Conservation (phyloP, 108 stramenopile species). For the Craspedostauros australis region DNA sequence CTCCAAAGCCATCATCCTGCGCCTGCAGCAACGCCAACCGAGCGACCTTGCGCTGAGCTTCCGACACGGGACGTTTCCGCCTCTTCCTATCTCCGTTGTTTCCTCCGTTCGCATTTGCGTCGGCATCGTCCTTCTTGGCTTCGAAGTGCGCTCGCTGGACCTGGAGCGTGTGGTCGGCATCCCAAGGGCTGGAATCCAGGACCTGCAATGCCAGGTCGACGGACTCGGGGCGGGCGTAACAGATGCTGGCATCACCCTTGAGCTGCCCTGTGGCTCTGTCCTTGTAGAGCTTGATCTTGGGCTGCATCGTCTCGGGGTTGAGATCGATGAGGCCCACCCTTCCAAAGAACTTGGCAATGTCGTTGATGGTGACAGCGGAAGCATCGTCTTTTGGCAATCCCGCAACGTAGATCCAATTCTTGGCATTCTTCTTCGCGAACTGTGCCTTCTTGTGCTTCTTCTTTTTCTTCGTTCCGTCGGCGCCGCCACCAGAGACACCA, state of each 20-base stretch:
- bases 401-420: slow-evolving; percentile 78
- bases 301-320: slow-evolving; percentile 84
- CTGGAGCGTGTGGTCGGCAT: slow-evolving; percentile 27
- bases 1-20: slow-evolving; percentile 79
- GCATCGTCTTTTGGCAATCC: slow-evolving; percentile 60
- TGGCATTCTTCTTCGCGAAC: slow-evolving; percentile 78
- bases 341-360: slow-evolving; percentile 67
- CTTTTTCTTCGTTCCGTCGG: slow-evolving; percentile 12
- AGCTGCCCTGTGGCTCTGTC: slow-evolving; percentile 31
- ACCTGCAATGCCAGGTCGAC: slow-evolving; percentile 89
- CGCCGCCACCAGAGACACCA: not conserved
- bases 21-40: slow-evolving; percentile 70
- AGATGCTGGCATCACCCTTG: slow-evolving; percentile 94
- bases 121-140: slow-evolving; percentile 1
- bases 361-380: slow-evolving; percentile 63
- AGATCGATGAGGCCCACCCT: slow-evolving; percentile 89
- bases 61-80: slow-evolving; percentile 28
- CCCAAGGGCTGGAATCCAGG: slow-evolving; percentile 69
- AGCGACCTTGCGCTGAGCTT: slow-evolving; percentile 73
- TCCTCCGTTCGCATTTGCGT: not conserved
- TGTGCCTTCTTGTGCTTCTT: slow-evolving; percentile 78
- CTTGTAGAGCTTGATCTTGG: slow-evolving; percentile 89
- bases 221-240: slow-evolving; percentile 84
- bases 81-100: slow-evolving; percentile 6
- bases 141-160: slow-evolving; percentile 27